These are phyloP conservation scores for Echeveria elegans DNA, from an alignment of 164 flowering plant genomes.

Conservation along the genomic window DNA sequence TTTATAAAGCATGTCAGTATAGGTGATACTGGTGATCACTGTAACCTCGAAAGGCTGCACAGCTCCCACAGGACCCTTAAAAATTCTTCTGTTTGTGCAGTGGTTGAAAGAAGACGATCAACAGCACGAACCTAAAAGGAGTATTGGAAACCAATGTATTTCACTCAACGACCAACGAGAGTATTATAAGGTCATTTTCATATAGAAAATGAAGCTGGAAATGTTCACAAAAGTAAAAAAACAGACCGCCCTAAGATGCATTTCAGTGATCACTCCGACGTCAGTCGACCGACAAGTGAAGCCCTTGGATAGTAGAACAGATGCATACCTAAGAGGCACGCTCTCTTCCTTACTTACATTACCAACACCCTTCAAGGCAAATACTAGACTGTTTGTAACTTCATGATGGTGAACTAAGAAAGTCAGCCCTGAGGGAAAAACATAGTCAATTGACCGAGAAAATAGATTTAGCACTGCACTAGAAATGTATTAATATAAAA, in stretches of 20 bases:
- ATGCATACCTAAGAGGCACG: conserved; percentile 77
- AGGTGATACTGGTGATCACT: neutral
- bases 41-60: conserved; percentile 76
- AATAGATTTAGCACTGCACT: neutral
- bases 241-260: conserved; percentile 82
- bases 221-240: neutral
- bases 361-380: conserved; percentile 52
- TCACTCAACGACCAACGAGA: neutral
- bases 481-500: neutral
- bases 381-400: conserved; percentile 48
- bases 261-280: conserved; percentile 58
- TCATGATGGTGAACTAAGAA: conserved; percentile 74
- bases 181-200: neutral
- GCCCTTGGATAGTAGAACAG: conserved; percentile 61
- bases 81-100: conserved; percentile 69
- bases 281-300: conserved; percentile 65
- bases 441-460: neutral
- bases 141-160: conserved; percentile 5
- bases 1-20: neutral
- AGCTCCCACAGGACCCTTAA: conserved; percentile 92
- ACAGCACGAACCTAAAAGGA: conserved; percentile 59
- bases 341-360: conserved; percentile 47
- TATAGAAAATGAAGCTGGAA: neutral
- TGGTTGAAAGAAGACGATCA: conserved; percentile 55
- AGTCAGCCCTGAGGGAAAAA: conserved; percentile 48